These are phyloP conservation scores for Blastobotrys americana DNA, from an alignment of 805 yeast species.

Conservation along the genomic window DNA sequence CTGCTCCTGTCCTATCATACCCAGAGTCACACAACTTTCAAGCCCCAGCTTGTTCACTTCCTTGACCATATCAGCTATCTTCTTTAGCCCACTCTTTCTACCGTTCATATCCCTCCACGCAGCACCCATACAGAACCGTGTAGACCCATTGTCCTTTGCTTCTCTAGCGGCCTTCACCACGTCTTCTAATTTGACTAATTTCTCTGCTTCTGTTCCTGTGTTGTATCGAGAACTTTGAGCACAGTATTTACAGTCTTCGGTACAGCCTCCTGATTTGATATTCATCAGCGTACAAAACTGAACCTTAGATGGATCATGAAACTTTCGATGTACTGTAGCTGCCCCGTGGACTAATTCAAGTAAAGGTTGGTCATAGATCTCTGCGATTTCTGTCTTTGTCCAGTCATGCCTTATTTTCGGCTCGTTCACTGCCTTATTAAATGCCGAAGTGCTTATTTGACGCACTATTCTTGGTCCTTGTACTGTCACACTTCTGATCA, in stretches of 20 bases:
- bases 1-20: slow-evolving; percentile 67
- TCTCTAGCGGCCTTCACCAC: slow-evolving; percentile 56
- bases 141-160: slow-evolving; percentile 64
- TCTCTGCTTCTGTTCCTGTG: slow-evolving; percentile 67
- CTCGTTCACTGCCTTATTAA: slow-evolving; percentile 2
- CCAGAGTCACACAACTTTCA: slow-evolving; percentile 76
- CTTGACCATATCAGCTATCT: slow-evolving; percentile 57
- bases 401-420: slow-evolving; percentile 32
- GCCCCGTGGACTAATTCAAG: slow-evolving; percentile 54
- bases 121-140: slow-evolving; percentile 79
- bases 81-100: slow-evolving; percentile 57
- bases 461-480: no score
- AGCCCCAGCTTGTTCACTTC: slow-evolving; percentile 57
- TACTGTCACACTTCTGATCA: no score
- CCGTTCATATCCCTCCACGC: slow-evolving; percentile 87
- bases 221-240: slow-evolving; percentile 64
- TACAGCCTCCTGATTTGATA: slow-evolving; percentile 74
- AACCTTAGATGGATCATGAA: slow-evolving; percentile 61
- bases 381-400: slow-evolving; percentile 53
- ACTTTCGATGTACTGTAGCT: slow-evolving; percentile 56
- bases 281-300: slow-evolving; percentile 70
- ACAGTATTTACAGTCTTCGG: slow-evolving; percentile 77
- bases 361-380: slow-evolving; percentile 60
- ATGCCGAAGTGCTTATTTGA: no score
- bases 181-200: slow-evolving; percentile 51